These are phyloP conservation scores for Fusarium gaditjirri DNA, from an alignment of 2,329 filamentous ascomycete genomes.

Conservation along the genomic window DNA sequence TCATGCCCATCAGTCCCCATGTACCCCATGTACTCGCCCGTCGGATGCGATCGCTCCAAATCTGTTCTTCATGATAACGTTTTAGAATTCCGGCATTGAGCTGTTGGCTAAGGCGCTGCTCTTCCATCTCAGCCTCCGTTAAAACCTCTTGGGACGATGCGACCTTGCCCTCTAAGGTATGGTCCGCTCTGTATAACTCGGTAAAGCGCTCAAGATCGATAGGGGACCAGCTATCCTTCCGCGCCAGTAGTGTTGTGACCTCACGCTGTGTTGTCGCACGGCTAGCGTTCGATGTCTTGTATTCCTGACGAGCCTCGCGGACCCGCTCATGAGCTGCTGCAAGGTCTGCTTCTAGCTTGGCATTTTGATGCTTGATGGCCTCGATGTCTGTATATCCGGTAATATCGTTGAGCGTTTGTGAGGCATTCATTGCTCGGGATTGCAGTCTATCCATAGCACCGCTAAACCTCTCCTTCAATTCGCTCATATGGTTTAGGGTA, in stretches of 20 bases:
- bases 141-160: conserved; percentile 76
- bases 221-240: conserved; percentile 92
- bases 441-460: conserved; percentile 88
- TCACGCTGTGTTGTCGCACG: conserved; percentile 93
- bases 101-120: conserved; percentile 79
- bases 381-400: conserved; percentile 96
- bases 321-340: conserved; percentile 71
- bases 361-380: conserved; percentile 81
- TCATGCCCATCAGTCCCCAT: conserved; percentile 97
- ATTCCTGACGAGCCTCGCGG: conserved; percentile 75
- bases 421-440: conserved; percentile 83
- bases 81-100: conserved; percentile 86
- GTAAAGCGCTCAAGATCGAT: conserved; percentile 94
- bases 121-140: conserved; percentile 78
- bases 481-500: conserved; percentile 48
- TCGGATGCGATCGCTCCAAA: conserved; percentile 98
- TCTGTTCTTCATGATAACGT: conserved; percentile 98
- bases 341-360: conserved; percentile 69
- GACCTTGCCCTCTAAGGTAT: conserved; percentile 90
- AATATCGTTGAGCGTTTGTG: conserved; percentile 89
- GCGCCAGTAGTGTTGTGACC: conserved; percentile 90
- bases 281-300: conserved; percentile 84
- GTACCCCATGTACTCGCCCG: conserved; percentile 98
- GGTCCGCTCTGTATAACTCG: conserved; percentile 88
- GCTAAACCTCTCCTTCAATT: conserved; percentile 50